Evolutionary conservation across 176 grass and related monocot genomes (phyloP).

Genomic region (Leersia perrieri): DNA sequence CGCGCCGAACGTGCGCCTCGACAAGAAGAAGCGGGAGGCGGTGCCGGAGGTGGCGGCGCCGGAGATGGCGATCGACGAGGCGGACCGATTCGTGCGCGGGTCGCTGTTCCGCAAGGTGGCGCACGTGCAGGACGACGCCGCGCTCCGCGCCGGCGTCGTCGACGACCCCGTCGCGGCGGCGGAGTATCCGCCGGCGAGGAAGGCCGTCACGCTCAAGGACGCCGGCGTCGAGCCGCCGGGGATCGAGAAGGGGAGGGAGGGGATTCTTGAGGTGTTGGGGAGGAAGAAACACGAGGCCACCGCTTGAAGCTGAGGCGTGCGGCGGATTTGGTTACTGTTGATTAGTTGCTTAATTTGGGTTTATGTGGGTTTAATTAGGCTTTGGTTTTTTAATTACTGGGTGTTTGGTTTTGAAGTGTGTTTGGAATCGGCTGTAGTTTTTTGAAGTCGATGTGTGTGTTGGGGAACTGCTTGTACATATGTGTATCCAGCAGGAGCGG

Average conservation of each 20-base stretch:
- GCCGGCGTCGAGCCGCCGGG: conserved; percentile 62
- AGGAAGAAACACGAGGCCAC: neutral
- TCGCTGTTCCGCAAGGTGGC: conserved; percentile 82
- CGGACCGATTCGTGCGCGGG: conserved; percentile 42
- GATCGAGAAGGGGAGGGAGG: conserved; percentile 21
- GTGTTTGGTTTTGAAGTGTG: too few relatives aligned
- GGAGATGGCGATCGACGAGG: conserved; percentile 43
- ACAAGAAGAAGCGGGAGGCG: conserved; percentile 82
- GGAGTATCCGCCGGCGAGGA: too few relatives aligned
- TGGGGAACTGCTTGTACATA: neutral
- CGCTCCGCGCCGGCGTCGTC: conserved; percentile 44
- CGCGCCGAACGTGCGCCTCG: conserved; percentile 75
- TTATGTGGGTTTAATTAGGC: too few relatives aligned
- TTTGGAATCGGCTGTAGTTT: neutral
- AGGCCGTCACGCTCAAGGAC: conserved; percentile 72
- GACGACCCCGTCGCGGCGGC: too few relatives aligned
- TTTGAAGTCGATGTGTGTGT: neutral
- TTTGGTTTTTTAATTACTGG: too few relatives aligned
- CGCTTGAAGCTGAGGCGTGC: neutral
- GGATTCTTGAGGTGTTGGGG: conserved; percentile 17
- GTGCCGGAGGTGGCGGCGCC: conserved; percentile 75
- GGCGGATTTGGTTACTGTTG: too few relatives aligned
- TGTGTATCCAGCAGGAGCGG: neutral
- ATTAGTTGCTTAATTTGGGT: too few relatives aligned
- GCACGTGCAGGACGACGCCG: conserved; percentile 56